These are phyloP conservation scores for Halophytophthora polymorphica DNA, from an alignment of 352 stramenopile species.

Conservation along the genomic window DNA sequence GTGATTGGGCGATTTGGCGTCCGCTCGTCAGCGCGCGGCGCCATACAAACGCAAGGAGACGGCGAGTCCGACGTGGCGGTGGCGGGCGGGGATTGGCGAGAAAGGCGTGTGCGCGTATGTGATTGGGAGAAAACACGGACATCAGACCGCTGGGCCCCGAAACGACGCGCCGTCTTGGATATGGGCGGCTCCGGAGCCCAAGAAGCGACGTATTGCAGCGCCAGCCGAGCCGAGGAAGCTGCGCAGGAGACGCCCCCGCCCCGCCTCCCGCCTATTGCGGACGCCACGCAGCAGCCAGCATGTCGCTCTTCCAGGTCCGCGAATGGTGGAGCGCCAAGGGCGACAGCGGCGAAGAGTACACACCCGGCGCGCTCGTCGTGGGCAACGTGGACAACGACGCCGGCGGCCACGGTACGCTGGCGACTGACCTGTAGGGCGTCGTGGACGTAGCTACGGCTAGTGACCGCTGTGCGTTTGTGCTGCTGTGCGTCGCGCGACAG, in stretches of 20 bases:
- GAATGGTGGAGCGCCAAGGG: conserved; percentile 86
- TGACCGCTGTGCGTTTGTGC: neutral
- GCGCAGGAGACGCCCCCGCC: no score
- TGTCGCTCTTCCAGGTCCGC: conserved; percentile 90
- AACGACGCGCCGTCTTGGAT: conserved; percentile 22
- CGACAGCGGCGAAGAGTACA: conserved; percentile 79
- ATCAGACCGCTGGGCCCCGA: conserved; percentile 9
- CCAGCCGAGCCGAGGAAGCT: no score
- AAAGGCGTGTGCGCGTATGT: neutral
- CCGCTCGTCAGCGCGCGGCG: no score
- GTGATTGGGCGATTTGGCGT: neutral
- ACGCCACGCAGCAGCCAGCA: conserved; percentile 14
- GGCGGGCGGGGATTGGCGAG: neutral
- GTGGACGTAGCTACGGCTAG: neutral
- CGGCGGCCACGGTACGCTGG: conserved; percentile 37
- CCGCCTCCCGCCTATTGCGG: neutral
- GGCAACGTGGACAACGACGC: conserved; percentile 88
- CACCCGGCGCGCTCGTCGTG: conserved; percentile 63
- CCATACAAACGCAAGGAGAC: neutral
- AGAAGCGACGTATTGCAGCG: neutral
- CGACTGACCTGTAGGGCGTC: neutral
- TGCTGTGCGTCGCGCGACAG: conserved; percentile 16
- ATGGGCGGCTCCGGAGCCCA: neutral
- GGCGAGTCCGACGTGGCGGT: no score
- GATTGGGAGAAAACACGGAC: neutral